Evolutionary conservation across 371 early-diverging fungal genomes (phyloP), one percentile per base, ranked within the genome.

Genomic region (Haplosporangium sp.): DNA sequence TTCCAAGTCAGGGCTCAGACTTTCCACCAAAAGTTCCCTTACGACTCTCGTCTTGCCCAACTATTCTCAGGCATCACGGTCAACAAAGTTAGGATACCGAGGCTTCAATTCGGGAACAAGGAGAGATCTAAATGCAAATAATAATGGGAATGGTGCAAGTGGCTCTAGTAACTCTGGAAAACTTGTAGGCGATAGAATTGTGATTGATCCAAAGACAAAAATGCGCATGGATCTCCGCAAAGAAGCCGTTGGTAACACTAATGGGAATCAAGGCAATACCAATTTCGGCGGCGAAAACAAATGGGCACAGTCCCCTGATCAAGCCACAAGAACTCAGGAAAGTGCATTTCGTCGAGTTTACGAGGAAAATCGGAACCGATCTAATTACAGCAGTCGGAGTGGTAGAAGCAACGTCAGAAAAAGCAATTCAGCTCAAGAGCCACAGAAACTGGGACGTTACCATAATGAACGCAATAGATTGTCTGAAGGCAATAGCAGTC

Each of bases 201-300:
- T 37, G 40, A 72, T 82, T 52, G 82, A 82, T 67, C 45, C 56
- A 15, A 76, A 82, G 61, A 61, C 65, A 10, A 71, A 63, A 52
- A 34, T 76, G 65, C 72, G 82, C 37, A 82, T 82, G 76, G 82
- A 82, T 35, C 66, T 82, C 37, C 72, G 82, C 35, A 63, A 64
- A 50, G 72, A 82, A 44, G 60, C 65, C 39, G 70, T 78, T 61
- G 45, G 39, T 27, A 64, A 52, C 57, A 66, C 40, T 20, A 45
- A 47, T 19, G 52, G 57, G 8, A 64, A 13, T 20, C 52, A 19
- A 1, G 27, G 38, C 44, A 40, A 40, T 8, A 63, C 15, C 42
- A 66, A 44, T 4, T 20, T 20, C 52, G 37, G 37, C 4, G 38
- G 34, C 11, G 62, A 38, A 3, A 56, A 69, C 61, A 82, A 82